Conservation (phyloP, 768 basidiomycete genomes). For the Mycena rebaudengoi region DNA sequence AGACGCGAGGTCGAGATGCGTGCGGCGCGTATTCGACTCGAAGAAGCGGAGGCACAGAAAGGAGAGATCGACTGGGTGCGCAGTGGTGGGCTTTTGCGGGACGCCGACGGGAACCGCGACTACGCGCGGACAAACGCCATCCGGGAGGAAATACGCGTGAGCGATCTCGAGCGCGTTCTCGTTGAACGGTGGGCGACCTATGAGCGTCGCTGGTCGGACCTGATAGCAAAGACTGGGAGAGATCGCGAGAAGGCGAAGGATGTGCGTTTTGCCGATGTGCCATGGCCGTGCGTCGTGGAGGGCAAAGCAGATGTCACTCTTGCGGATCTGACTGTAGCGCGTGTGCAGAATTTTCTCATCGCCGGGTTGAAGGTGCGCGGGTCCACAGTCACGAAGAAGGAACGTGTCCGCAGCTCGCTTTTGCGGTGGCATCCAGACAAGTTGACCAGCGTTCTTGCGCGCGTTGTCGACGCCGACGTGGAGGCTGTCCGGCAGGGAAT, state of each 20-base stretch:
- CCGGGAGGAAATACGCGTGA: conserved; percentile 53
- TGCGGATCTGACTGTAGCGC: conserved; percentile 44
- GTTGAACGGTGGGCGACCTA: conserved; percentile 60
- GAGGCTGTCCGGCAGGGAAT: conserved; percentile 57
- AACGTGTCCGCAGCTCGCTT: conserved; percentile 65
- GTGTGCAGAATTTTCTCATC: conserved; percentile 61
- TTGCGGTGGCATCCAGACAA: conserved; percentile 79
- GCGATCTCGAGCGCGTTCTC: conserved; percentile 50
- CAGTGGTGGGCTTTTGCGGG: conserved; percentile 63
- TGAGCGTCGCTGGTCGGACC: conserved; percentile 57
- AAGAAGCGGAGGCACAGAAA: conserved; percentile 51
- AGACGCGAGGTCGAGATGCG: conserved; percentile 18
- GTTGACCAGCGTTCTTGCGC: conserved; percentile 51
- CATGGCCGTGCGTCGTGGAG: conserved; percentile 58
- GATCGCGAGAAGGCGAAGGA: conserved; percentile 20
- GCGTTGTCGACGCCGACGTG: conserved; percentile 53
- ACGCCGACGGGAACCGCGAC: conserved; percentile 58
- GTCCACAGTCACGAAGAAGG: conserved; percentile 53
- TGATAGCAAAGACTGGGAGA: conserved; percentile 37
- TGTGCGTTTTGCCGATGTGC: conserved; percentile 61
- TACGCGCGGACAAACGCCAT: conserved; percentile 57
- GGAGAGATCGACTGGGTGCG: conserved; percentile 71
- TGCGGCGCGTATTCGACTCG: conserved; percentile 35
- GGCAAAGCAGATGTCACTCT: conserved; percentile 30
- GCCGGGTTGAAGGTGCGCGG: conserved; percentile 52